Percentiles rank a stretch among this genome's conserved stretches.
Evolutionary conservation across 768 basidiomycete species (phyloP).

Genomic region (Exsudoporus frostii): DNA sequence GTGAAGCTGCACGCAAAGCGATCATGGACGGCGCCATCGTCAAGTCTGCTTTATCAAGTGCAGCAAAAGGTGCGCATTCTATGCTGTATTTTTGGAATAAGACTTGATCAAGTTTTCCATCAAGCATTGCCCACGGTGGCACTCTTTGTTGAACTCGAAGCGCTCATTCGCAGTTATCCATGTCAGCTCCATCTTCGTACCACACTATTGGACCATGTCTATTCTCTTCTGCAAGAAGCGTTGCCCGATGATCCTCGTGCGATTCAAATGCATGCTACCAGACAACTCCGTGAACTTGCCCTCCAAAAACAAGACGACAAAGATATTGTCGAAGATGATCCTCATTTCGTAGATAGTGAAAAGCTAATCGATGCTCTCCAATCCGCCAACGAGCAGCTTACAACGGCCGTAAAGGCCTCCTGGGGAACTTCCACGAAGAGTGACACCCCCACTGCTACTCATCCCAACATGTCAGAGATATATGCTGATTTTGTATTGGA

Average conservation of each 20-base stretch:
- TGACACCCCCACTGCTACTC: constrained; percentile 17
- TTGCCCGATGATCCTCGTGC: constrained; percentile 39
- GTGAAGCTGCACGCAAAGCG: constrained; percentile 54
- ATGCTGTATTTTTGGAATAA: constrained; percentile 13
- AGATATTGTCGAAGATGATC: constrained; percentile 6
- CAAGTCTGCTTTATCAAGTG: constrained; percentile 70
- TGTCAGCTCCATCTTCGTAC: constrained; percentile 37
- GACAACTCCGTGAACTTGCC: constrained; percentile 27
- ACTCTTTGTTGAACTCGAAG: constrained; percentile 42
- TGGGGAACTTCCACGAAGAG: constrained; percentile 5
- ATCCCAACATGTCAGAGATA: constrained; percentile 31
- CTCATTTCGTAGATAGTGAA: constrained; percentile 15
- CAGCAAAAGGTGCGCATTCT: constrained; percentile 58
- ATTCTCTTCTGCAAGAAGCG: constrained; percentile 37
- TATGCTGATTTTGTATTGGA: constrained; percentile 46
- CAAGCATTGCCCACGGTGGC: constrained; percentile 40
- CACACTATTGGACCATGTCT: constrained; percentile 42
- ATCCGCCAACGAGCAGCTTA: constrained; percentile 29
- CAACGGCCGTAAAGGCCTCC: constrained; percentile 29
- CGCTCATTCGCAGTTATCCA: constrained; percentile 43
- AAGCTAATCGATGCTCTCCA: constrained; percentile 29
- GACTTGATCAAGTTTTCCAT: constrained; percentile 7
- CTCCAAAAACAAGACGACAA: constrained; percentile 24
- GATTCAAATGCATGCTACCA: constrained; percentile 39
- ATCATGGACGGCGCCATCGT: constrained; percentile 82